Evolutionary conservation across 306 rosid species (phyloP), one percentile per base, ranked within the genome.

Genomic region (Benincasa hispida): DNA sequence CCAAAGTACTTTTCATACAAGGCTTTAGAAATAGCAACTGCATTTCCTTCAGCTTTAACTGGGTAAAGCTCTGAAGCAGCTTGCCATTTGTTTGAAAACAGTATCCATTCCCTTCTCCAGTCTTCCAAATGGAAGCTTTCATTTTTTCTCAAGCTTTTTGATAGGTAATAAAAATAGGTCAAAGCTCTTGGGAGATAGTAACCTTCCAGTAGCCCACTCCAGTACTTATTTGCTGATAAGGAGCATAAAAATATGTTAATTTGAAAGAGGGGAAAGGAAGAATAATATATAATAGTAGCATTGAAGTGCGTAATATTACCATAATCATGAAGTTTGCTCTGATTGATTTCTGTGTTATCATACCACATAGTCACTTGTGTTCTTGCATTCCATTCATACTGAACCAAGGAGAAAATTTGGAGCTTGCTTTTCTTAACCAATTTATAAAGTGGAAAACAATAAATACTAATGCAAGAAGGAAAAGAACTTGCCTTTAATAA

Each of bases 301-400:
- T 67, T 25, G 8, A 58, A 28, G 35, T 24, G 59, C 25, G 76
- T 27, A 25, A 67, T 47, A 61, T 86, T 41, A 94, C 98, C 95
- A 83, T 94, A 91, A 82, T 90, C 98, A 77, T 91, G 97, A 86
- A 91, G 97, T 82, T 72, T 60, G 93, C 98, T 91, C 83, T 87
- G 96, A 25, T 87, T 78, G 76, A 85, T 85, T 81, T 62, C 69
- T 76, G 90, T 94, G 78, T 84, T 89, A 67, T 94, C 98, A 74
- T 72, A 90, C 98, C 98, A 94, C 98, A 91, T 91, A 25, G 98
- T 88, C 78, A 93, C 92, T 81, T 91, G 98, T 0, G 96, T 91
- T 81, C 95, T 91, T 63, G 97, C 98, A 81, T 94, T 94, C 98
- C 98, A 94, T 85, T 94, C 97, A 39, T 94, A 87, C 97, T 94